Percentiles rank a stretch among this genome's conserved stretches.
Evolutionary conservation across 2,329 filamentous ascomycete genomes (phyloP).

Genomic region (Aspergillus sp.): DNA sequence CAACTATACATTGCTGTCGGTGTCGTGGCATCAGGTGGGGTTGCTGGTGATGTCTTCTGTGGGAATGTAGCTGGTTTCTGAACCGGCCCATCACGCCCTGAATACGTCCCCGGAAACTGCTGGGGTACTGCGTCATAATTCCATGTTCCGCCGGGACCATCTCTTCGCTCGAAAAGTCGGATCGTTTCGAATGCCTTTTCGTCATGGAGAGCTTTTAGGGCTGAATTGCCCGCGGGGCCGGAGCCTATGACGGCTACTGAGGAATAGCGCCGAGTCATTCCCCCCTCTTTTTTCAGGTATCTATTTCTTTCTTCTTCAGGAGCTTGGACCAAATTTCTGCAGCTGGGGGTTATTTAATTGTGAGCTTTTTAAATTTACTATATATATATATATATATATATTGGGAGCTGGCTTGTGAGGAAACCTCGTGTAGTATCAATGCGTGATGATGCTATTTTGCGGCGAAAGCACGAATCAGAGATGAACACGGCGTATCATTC

Average conservation of each 20-base stretch:
- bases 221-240: constrained; percentile 11
- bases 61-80: constrained; percentile 18
- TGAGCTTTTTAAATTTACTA: background rate
- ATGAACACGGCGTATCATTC: background rate
- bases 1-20: constrained; percentile 26
- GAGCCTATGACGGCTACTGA: constrained; percentile 12
- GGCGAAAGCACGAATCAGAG: constrained; percentile 5
- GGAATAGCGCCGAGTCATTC: constrained; percentile 9
- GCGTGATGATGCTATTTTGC: constrained; percentile 6
- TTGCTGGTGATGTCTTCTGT: constrained; percentile 9
- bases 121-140: constrained; percentile 29
- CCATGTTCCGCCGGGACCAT: constrained; percentile 33
- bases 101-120: constrained; percentile 18
- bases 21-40: constrained; percentile 21
- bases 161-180: constrained; percentile 32
- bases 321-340: background rate
- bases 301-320: no score
- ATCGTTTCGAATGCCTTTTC: constrained; percentile 33
- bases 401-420: background rate
- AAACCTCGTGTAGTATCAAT: background rate
- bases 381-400: background rate
- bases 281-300: background rate
- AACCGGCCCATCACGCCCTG: background rate
- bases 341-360: background rate
- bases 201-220: constrained; percentile 26